Conservation (phyloP, 768 basidiomycete genomes). For the Serendipita vermifera region DNA sequence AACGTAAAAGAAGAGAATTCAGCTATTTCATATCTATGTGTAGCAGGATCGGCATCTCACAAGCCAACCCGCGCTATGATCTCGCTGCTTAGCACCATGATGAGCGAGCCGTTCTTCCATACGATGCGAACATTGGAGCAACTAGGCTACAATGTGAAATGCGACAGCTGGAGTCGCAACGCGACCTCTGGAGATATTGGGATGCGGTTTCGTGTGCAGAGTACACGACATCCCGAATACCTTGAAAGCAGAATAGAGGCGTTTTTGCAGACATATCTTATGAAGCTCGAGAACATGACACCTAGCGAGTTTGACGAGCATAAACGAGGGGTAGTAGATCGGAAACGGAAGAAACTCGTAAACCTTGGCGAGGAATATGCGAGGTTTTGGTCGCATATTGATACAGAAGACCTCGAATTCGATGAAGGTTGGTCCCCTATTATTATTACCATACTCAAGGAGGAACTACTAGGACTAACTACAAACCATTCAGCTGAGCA, state of each 20-base stretch:
- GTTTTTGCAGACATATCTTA: constrained; percentile 66
- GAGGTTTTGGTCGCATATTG: constrained; percentile 56
- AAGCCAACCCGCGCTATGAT: constrained; percentile 53
- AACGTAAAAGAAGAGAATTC: constrained; percentile 84
- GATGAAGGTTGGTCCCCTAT: constrained; percentile 46
- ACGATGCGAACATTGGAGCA: constrained; percentile 87
- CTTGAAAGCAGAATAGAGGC: constrained; percentile 81
- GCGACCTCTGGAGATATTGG: too few species aligned
- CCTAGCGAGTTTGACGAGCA: constrained; percentile 66
- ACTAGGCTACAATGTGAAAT: constrained; percentile 81
- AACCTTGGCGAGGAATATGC: constrained; percentile 70
- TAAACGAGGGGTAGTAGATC: constrained; percentile 59
- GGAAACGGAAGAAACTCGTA: constrained; percentile 76
- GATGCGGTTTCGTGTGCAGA: constrained; percentile 86
- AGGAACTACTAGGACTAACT: too few species aligned
- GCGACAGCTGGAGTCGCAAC: too few species aligned
- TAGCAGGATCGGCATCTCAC: constrained; percentile 58
- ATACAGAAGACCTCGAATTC: constrained; percentile 78
- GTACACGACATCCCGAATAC: constrained; percentile 64
- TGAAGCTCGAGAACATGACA: constrained; percentile 51
- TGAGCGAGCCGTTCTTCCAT: constrained; percentile 86
- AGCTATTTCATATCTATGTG: constrained; percentile 70
- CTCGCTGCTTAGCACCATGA: constrained; percentile 65
- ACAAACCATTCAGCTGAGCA: constrained; percentile 47
- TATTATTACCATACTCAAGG: constrained; percentile 7